These are phyloP conservation scores for Erysimum cheiri DNA, from an alignment of 441 rosid species.

Conservation along the genomic window DNA sequence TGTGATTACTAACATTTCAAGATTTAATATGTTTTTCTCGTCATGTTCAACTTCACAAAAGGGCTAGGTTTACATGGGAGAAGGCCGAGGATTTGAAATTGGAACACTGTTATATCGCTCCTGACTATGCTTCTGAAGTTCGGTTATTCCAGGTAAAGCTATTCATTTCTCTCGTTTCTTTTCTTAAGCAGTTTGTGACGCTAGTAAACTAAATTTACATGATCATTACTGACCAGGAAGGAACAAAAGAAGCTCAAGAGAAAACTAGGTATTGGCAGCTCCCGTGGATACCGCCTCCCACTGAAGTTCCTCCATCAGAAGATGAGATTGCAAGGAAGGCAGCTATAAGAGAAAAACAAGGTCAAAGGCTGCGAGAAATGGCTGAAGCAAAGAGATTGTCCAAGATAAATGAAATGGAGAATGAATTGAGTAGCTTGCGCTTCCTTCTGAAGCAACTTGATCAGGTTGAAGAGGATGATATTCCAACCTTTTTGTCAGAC, in stretches of 20 bases:
- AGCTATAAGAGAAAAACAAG: constrained; percentile 87
- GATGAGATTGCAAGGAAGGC: constrained; percentile 98
- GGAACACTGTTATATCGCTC: constrained; percentile 91
- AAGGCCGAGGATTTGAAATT: constrained; percentile 91
- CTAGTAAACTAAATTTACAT: constrained; percentile 21
- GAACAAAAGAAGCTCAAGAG: constrained; percentile 83
- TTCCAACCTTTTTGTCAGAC: constrained; percentile 71
- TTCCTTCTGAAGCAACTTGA: constrained; percentile 86
- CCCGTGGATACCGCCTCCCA: constrained; percentile 88
- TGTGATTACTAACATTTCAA: constrained; percentile 24
- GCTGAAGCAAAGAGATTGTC: constrained; percentile 92
- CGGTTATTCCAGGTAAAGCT: constrained; percentile 69
- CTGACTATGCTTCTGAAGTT: constrained; percentile 76
- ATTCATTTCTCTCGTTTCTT: constrained; percentile 18
- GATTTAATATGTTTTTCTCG: constrained; percentile 26
- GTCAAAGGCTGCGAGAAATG: constrained; percentile 97
- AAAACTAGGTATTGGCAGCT: constrained; percentile 94
- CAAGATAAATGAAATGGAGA: constrained; percentile 82
- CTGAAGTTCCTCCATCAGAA: constrained; percentile 91
- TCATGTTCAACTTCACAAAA: constrained; percentile 40
- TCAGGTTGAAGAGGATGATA: constrained; percentile 65
- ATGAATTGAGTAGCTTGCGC: constrained; percentile 74
- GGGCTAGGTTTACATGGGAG: constrained; percentile 88
- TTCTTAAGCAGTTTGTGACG: constrained; percentile 30
- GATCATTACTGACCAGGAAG: constrained; percentile 63